Percentiles rank a stretch among this genome's conserved stretches.
Evolutionary conservation across 169 alveolate genomes (phyloP).

Genomic region (Amoebophrya sp.): DNA sequence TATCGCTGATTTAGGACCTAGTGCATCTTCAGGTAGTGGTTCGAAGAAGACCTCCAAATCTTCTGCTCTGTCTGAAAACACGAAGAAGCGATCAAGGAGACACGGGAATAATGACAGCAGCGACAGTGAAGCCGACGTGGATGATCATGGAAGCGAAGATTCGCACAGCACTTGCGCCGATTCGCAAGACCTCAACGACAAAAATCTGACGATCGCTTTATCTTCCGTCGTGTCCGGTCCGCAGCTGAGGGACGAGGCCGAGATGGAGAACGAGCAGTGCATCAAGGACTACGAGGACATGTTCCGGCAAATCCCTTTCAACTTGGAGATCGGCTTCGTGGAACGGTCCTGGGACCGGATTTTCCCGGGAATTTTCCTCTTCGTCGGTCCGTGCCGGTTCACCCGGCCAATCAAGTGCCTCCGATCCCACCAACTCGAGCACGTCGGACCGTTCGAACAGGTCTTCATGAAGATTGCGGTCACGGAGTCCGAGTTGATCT

Average conservation of each 20-base stretch:
- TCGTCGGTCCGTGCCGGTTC: slow-evolving; percentile 92
- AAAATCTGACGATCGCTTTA: neutral
- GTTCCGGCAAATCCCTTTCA: neutral
- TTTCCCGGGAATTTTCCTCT: slow-evolving; percentile 82
- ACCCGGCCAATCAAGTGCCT: slow-evolving; percentile 87
- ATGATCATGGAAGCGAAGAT: too few species aligned
- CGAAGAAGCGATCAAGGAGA: too few species aligned
- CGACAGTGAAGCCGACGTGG: neutral
- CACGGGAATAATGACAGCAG: neutral
- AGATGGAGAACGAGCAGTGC: neutral
- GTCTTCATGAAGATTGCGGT: slow-evolving; percentile 56
- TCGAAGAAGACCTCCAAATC: neutral
- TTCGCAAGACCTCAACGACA: neutral
- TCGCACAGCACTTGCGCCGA: neutral
- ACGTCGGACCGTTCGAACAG: slow-evolving; percentile 94
- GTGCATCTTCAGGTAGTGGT: too few species aligned
- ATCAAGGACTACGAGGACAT: neutral
- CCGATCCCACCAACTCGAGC: slow-evolving; percentile 66
- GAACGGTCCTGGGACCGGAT: slow-evolving; percentile 31
- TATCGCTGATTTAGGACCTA: neutral
- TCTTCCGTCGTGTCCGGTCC: neutral
- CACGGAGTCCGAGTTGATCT: slow-evolving; percentile 39
- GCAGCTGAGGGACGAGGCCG: neutral
- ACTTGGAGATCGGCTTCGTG: slow-evolving; percentile 31
- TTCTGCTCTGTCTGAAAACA: too few species aligned